These are phyloP conservation scores for Plantago coronopus DNA, from an alignment of 305 asterid species.

Conservation along the genomic window DNA sequence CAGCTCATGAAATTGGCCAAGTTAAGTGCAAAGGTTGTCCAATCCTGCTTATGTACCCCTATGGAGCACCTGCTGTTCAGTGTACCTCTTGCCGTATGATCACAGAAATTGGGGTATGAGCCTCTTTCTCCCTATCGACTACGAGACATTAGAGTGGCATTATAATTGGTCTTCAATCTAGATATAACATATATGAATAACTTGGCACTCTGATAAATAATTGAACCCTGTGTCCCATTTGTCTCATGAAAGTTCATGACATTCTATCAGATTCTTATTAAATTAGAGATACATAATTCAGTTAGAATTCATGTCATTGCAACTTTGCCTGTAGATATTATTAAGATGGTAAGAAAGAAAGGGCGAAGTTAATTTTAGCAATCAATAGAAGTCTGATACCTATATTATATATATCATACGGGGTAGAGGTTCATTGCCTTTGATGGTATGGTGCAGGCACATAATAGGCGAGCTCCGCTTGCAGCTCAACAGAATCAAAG, in stretches of 20 bases:
- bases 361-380: background rate
- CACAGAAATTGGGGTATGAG: conserved; percentile 74
- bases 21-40: conserved; percentile 76
- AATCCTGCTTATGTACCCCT: conserved; percentile 76
- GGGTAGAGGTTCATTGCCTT: background rate
- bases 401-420: background rate
- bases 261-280: no score
- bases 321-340: background rate
- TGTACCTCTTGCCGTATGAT: conserved; percentile 71
- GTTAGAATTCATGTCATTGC: background rate
- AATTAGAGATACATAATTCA: background rate
- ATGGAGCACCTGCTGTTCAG: conserved; percentile 73
- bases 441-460: conserved; percentile 43
- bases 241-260: no score
- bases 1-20: conserved; percentile 90
- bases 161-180: background rate
- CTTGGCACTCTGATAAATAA: no score
- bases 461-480: conserved; percentile 76
- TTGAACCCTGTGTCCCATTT: no score
- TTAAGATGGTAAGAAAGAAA: background rate
- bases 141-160: background rate
- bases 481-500: conserved; percentile 64
- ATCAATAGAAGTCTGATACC: background rate
- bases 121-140: conserved; percentile 7
- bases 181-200: background rate